A percentile compares a stretch with the other conserved stretches of the same genome.
These are phyloP conservation scores for Melastoma candidum DNA, from an alignment of 441 rosid species.

Conservation along the genomic window DNA sequence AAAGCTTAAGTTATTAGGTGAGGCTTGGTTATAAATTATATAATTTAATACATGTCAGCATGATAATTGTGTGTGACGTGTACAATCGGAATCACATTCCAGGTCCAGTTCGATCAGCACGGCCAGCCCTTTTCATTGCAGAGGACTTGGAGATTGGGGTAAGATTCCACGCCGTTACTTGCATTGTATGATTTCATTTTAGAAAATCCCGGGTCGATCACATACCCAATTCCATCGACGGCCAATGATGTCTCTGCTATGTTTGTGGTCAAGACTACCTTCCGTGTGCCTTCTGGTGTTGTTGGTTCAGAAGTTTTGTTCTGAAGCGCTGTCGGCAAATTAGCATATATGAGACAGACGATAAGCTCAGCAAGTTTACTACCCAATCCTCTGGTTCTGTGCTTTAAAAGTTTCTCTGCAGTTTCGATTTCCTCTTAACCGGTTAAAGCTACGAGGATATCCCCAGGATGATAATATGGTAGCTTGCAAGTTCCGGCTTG, in stretches of 20 bases:
- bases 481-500: constrained; percentile 86
- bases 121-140: constrained; percentile 94
- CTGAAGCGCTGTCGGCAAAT: constrained; percentile 93
- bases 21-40: too few species aligned
- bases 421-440: constrained; percentile 99
- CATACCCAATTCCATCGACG: constrained; percentile 93
- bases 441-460: constrained; percentile 79
- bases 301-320: constrained; percentile 93
- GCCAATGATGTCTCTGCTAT: constrained; percentile 97
- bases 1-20: too few species aligned
- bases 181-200: constrained; percentile 97
- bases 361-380: constrained; percentile 86
- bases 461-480: constrained; percentile 87
- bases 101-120: constrained; percentile 94
- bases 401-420: constrained; percentile 91
- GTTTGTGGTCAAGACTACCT: constrained; percentile 92
- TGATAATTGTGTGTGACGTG: constrained; percentile 63
- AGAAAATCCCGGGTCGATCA: constrained; percentile 92
- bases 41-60: constrained; percentile 26
- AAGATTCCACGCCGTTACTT: constrained; percentile 99
- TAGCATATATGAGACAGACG: constrained; percentile 92
- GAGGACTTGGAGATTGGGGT: constrained; percentile 97
- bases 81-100: constrained; percentile 89
- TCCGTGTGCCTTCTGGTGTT: constrained; percentile 81
- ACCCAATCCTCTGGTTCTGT: constrained; percentile 78